A percentile compares a stretch with the other conserved stretches of the same genome.
Evolutionary conservation across 345 rosid genomes (phyloP).

Genomic region (Brassica rapa): DNA sequence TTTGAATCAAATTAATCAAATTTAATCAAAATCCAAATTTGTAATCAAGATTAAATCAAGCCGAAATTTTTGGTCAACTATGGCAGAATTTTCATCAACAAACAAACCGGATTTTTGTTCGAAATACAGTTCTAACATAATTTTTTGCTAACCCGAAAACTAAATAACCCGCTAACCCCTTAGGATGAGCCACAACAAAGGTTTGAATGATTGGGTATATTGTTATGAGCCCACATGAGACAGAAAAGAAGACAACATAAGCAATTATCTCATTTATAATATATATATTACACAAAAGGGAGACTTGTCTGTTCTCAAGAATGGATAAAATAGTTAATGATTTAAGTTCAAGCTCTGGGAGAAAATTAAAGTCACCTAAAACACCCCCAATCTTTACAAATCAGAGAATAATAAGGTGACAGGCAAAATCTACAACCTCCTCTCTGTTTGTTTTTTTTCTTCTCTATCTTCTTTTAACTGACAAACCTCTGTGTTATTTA

Average conservation of each 20-base stretch:
- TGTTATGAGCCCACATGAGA: neutral
- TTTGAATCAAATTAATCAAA: too few relatives aligned
- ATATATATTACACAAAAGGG: conserved; percentile 18
- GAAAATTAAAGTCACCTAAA: conserved; percentile 9
- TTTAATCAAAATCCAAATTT: too few relatives aligned
- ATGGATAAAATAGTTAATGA: conserved; percentile 6
- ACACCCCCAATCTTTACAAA: conserved; percentile 24
- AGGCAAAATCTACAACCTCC: conserved; percentile 12
- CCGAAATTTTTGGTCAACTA: too few relatives aligned
- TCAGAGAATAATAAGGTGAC: conserved; percentile 18
- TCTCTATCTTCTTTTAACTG: conserved; percentile 4
- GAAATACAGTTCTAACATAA: too few relatives aligned
- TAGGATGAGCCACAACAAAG: neutral
- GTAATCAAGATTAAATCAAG: too few relatives aligned
- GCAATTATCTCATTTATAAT: conserved; percentile 9
- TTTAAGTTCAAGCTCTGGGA: neutral
- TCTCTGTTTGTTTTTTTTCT: neutral
- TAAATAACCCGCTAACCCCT: neutral
- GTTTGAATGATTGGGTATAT: conserved; percentile 1
- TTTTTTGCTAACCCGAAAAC: neutral
- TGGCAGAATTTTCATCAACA: too few relatives aligned
- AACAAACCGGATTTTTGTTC: too few relatives aligned
- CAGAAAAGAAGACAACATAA: neutral
- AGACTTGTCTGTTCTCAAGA: conserved; percentile 19
- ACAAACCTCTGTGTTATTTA: conserved; percentile 40